phyloP scores from a whole-genome alignment of 441 rosid species.

The Capsella rubella region DNA sequence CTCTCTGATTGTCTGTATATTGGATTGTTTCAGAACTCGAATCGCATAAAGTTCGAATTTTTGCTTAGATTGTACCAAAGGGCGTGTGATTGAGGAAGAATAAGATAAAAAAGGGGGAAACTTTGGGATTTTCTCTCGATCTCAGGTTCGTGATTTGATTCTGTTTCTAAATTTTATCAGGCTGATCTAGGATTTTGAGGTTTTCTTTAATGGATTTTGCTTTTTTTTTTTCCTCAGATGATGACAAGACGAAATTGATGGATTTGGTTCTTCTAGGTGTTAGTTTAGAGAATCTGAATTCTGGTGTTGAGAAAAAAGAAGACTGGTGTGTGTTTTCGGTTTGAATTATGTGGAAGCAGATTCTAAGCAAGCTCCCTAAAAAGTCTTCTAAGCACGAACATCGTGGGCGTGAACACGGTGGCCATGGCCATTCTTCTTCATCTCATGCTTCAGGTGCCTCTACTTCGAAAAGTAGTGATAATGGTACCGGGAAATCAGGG shows the following conservation, averaged over 20 bases:
- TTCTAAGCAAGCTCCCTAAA: constrained; percentile 81
- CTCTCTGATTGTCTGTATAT: constrained; percentile 28
- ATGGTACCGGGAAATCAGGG: constrained; percentile 34
- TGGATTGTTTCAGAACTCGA: constrained; percentile 28
- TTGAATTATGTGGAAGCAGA: constrained; percentile 68
- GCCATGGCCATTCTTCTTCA: constrained; percentile 42
- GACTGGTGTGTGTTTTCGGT: not conserved
- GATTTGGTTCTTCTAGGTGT: constrained; percentile 31
- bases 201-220: not conserved
- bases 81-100: constrained; percentile 29
- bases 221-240: constrained; percentile 19
- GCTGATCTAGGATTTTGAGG: constrained; percentile 36
- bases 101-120: not conserved
- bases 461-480: constrained; percentile 39
- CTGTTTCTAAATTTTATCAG: constrained; percentile 3
- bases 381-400: constrained; percentile 59
- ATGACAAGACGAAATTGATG: constrained; percentile 25
- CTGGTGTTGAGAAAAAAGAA: constrained; percentile 38
- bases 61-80: not conserved
- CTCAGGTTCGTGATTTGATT: constrained; percentile 39
- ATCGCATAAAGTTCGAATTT: constrained; percentile 31
- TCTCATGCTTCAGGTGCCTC: constrained; percentile 37
- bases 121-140: not conserved
- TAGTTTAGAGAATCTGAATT: constrained; percentile 31
- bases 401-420: constrained; percentile 46